Base-by-base conservation (phyloP, 2,329 filamentous ascomycete genomes). In the Epichloe sylvatica region DNA sequence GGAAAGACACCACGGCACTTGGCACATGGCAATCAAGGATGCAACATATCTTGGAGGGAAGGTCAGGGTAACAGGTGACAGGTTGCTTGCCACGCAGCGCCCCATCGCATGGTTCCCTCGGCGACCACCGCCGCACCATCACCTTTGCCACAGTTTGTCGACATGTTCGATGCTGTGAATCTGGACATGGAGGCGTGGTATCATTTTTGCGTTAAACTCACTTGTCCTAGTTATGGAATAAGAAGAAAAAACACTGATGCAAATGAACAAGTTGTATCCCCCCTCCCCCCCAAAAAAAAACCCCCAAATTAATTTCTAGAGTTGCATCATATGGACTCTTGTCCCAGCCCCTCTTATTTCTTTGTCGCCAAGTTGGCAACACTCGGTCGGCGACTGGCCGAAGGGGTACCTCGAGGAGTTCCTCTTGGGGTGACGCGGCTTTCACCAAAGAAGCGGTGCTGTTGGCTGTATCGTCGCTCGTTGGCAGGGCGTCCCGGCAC, bases 371-470 rank as follows among this genome's bases (percentile, higher is more conserved):
- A 3, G 37, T 56, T 53, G 43, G 52, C 56, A 39, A 54, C 51
- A 40, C 62, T 64, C 11, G 55, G 55, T 34, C 64, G 59, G 9
- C 67, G 62, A 42, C 61, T 68, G 0, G 64, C 66, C 0, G 64
- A 62, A 0, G 67, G 67, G 0, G 67, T 69, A 1, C 63, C 65
- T 7, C 65, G 54, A 0, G 67, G 67, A 2, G 67, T 69, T 4
- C 55, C 58, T 15, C 62, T 58, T 5, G 67, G 67, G 1, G 67
- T 70, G 1, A 69, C 66, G 23, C 67, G 64, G 38, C 56, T 67
- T 56, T 70, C 67, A 1, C 67, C 67, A 44, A 70, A 69, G 59
- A 70, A 70, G 12, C 67, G 66, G 40, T 67, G 53, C 38, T 68
- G 62, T 47, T 70, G 66, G 50, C 66, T 69, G 56, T 62, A 70